Evolutionary conservation across 768 basidiomycete genomes (phyloP).

Genomic region (Pisolithus orientalis): DNA sequence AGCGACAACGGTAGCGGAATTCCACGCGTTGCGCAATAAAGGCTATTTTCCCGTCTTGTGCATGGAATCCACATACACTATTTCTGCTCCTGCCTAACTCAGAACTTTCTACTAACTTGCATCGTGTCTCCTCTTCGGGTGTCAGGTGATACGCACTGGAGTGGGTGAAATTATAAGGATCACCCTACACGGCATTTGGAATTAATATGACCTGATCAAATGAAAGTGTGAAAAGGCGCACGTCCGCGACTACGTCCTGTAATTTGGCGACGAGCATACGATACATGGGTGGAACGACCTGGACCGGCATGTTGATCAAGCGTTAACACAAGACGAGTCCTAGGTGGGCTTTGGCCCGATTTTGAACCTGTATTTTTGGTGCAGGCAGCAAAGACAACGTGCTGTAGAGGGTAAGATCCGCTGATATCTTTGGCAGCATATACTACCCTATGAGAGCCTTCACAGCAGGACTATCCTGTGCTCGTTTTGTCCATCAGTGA

Average conservation of each 20-base stretch:
- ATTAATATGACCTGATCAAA: not conserved
- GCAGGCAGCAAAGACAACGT: conserved; percentile 51
- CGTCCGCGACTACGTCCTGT: conserved; percentile 61
- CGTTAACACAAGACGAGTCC: conserved; percentile 86
- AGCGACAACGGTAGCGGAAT: too few species aligned
- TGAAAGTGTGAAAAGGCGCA: conserved; percentile 26
- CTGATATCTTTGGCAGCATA: conserved; percentile 52
- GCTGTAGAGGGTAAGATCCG: conserved; percentile 43
- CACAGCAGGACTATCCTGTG: conserved; percentile 67
- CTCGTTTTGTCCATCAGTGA: not conserved
- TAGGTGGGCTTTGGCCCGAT: conserved; percentile 42
- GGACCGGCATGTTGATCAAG: conserved; percentile 92
- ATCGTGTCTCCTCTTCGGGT: conserved; percentile 48
- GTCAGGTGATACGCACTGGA: conserved; percentile 76
- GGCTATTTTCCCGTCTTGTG: conserved; percentile 69
- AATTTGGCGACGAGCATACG: conserved; percentile 82
- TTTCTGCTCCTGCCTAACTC: conserved; percentile 28
- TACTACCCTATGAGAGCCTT: conserved; percentile 60
- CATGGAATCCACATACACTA: conserved; percentile 71
- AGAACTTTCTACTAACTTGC: conserved; percentile 20
- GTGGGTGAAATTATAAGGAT: conserved; percentile 68
- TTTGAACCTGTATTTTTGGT: conserved; percentile 15
- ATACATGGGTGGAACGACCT: conserved; percentile 89
- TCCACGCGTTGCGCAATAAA: too few species aligned
- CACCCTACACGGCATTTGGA: conserved; percentile 33